phyloP scores from a whole-genome alignment of 768 basidiomycete genomes.

The Mycena venus region DNA sequence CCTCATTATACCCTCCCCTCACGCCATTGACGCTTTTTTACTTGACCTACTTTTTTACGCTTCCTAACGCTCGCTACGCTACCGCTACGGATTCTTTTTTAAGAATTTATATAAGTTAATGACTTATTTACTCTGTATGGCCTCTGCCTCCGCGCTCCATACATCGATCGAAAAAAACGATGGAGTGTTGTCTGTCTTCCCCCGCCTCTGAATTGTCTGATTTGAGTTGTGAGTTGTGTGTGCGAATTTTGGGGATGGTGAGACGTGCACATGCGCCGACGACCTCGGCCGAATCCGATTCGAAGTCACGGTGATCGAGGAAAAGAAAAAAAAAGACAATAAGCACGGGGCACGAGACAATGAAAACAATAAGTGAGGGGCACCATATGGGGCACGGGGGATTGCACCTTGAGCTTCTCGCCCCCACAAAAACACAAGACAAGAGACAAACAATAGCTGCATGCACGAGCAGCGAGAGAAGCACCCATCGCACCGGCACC shows the following conservation, averaged over 20 bases:
- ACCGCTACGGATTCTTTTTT: too few species aligned
- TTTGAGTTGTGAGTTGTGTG: neutral
- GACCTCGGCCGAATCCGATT: neutral
- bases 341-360: neutral
- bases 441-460: conserved; percentile 2
- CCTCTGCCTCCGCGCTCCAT: neutral
- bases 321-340: neutral
- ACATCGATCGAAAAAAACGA: neutral
- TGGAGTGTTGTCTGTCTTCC: too few species aligned
- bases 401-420: neutral
- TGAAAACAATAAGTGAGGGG: neutral
- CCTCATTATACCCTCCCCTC: conserved; percentile 12
- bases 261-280: neutral
- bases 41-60: neutral
- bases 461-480: neutral
- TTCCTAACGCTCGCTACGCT: conserved; percentile 1
- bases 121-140: conserved; percentile 19
- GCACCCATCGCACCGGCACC: too few species aligned
- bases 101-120: conserved; percentile 18
- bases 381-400: neutral
- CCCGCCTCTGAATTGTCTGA: too few species aligned
- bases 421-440: neutral
- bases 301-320: neutral
- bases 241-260: neutral
- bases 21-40: conserved; percentile 8